phyloP scores from a whole-genome alignment of 345 rosid species.

The Kernera saxatilis region DNA sequence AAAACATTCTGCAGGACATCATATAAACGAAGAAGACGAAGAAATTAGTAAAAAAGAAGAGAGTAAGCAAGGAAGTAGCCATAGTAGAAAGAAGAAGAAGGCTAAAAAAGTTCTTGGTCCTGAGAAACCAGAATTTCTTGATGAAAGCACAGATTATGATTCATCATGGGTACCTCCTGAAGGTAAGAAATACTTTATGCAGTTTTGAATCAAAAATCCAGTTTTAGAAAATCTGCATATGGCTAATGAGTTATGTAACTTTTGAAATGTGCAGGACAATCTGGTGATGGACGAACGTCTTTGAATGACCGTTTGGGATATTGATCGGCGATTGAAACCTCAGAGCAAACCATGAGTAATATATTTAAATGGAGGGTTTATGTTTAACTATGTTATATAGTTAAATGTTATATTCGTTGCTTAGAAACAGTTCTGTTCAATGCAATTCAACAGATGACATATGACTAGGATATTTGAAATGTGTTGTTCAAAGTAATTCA shows the following conservation, averaged over 20 bases:
- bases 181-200: constrained; percentile 42
- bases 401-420: not conserved
- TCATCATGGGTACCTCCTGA: constrained; percentile 88
- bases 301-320: constrained; percentile 83
- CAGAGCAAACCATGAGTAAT: not conserved
- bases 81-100: constrained; percentile 38
- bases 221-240: not conserved
- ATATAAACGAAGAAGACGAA: constrained; percentile 42
- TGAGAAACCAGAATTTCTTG: constrained; percentile 68
- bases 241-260: not conserved
- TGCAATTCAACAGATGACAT: too few relatives aligned
- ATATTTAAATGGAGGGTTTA: too few relatives aligned
- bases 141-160: constrained; percentile 44
- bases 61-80: constrained; percentile 15
- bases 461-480: too few relatives aligned
- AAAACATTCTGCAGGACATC: constrained; percentile 73
- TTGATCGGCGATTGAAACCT: constrained; percentile 21
- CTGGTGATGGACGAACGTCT: constrained; percentile 89
- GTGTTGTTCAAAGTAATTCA: too few relatives aligned
- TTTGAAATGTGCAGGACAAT: constrained; percentile 62
- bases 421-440: too few relatives aligned
- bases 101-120: constrained; percentile 64
- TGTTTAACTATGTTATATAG: too few relatives aligned
- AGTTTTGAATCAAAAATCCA: not conserved
- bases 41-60: constrained; percentile 33